Conservation (phyloP, 768 basidiomycete species). For the Mrakia frigida region DNA sequence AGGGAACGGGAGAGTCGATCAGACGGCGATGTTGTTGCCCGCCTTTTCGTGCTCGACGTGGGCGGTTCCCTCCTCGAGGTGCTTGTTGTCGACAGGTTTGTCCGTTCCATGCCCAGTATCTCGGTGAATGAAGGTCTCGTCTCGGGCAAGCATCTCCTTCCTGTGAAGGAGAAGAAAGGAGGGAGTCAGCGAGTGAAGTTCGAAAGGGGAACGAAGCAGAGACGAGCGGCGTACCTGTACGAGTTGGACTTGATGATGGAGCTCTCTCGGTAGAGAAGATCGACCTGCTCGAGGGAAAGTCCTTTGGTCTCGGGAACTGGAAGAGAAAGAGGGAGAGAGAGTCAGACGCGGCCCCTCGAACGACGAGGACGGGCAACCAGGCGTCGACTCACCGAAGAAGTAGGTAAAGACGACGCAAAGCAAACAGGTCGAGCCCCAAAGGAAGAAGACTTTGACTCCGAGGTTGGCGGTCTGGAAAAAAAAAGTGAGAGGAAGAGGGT, state of each 20-base stretch:
- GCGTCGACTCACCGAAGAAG: conserved; percentile 50
- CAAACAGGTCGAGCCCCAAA: conserved; percentile 67
- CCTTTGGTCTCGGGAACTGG: conserved; percentile 49
- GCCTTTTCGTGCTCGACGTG: conserved; percentile 15
- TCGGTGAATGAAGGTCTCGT: conserved; percentile 30
- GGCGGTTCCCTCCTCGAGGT: neutral
- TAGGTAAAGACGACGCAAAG: conserved; percentile 70
- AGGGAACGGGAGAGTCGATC: neutral
- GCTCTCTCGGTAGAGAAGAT: conserved; percentile 34
- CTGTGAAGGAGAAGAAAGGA: neutral
- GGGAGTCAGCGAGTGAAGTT: too few species aligned
- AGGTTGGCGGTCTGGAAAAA: conserved; percentile 45
- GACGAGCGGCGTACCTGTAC: conserved; percentile 1
- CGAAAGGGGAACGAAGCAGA: too few species aligned
- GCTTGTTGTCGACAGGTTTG: neutral
- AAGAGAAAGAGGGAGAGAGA: too few species aligned
- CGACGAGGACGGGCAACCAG: too few species aligned
- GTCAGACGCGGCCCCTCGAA: too few species aligned
- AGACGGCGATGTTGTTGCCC: conserved; percentile 1
- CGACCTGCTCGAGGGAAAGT: conserved; percentile 36
- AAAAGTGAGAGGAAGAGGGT: too few species aligned
- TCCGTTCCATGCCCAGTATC: neutral
- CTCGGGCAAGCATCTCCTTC: conserved; percentile 20
- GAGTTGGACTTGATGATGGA: conserved; percentile 30
- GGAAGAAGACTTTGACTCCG: conserved; percentile 74